Evolutionary conservation across 2,329 filamentous ascomycete species (phyloP), one percentile per base, ranked within the genome.

Genomic region (Alternaria metachromatica): DNA sequence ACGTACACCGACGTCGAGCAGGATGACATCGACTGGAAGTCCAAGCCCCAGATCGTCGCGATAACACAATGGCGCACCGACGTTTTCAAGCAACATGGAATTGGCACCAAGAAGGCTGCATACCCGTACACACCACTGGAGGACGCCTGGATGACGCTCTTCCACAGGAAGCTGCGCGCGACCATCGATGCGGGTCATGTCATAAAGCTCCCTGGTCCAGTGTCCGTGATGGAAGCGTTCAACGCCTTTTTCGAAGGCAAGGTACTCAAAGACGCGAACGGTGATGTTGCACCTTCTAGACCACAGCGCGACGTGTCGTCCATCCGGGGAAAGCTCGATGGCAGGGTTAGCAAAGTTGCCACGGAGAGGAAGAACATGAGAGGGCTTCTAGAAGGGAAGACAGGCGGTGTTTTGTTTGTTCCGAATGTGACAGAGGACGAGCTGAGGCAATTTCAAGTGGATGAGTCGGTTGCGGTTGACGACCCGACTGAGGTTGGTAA

Each of bases 91-190:
- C 20, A 50, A 25, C 37, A 56, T 8, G 61, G 54, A 5, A 46
- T 66, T 5, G 9, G 10, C 2, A 7, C n/a, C 26, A 64, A 62
- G 44, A 58, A 55, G 10, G 10, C 20, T 18, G 6, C 21, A 2
- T 44, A 26, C 10, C 26, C n/a, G 11, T 71, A 54, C 26, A 59
- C 54, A 6, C 55, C 60, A 6, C 49, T 60, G 7, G 69, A 73
- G 53, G 60, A 67, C 5, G 62, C 68, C 2, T 71, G 68, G 68
- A 20, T 73, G 4, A 26, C 58, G 2, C 57, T 73, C 1, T 64
- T 64, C 33, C 60, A 65, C 41, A 21, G 48, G 2, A 72, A 70
- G 20, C n/a, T 69, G 4, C 64, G 64, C 3, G 41, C 13, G 0
- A 57, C 30, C 1, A 55, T 65, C 15, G 43, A 66, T 25, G 26